phyloP scores from a whole-genome alignment of 352 stramenopile genomes.

The Pythium plurisporium region DNA sequence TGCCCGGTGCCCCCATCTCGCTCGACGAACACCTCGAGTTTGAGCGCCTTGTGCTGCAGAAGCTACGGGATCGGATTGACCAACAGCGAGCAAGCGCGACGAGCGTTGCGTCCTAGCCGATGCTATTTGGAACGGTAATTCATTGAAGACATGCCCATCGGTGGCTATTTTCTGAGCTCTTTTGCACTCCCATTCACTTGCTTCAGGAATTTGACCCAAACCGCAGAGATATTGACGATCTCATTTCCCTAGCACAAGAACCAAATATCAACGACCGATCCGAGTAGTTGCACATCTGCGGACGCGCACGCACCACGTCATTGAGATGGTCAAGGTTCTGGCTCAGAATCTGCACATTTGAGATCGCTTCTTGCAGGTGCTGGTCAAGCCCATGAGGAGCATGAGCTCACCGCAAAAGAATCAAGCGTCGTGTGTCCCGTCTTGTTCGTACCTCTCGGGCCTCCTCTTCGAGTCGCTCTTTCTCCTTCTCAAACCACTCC shows the following conservation, averaged over 20 bases:
- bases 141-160: not conserved
- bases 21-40: constrained; percentile 51
- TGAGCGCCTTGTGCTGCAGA: constrained; percentile 49
- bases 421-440: too few species aligned
- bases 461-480: constrained; percentile 62
- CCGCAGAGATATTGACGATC: constrained; percentile 63
- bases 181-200: constrained; percentile 36
- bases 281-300: too few species aligned
- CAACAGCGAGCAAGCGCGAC: constrained; percentile 27
- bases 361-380: constrained; percentile 75
- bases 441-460: constrained; percentile 49
- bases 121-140: too few species aligned
- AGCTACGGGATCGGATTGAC: constrained; percentile 35
- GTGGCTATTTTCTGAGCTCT: constrained; percentile 36
- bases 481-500: constrained; percentile 69
- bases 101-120: constrained; percentile 10
- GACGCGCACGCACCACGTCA: constrained; percentile 44
- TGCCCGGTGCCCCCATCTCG: constrained; percentile 45
- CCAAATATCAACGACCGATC: not conserved
- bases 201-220: constrained; percentile 69
- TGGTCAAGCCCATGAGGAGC: constrained; percentile 11
- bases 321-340: constrained; percentile 82
- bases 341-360: constrained; percentile 78
- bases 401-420: too few species aligned
- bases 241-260: constrained; percentile 47